Percentiles rank a stretch among this genome's conserved stretches.
phyloP scores from a whole-genome alignment of 768 basidiomycete species.

The Tricholoma terreum region DNA sequence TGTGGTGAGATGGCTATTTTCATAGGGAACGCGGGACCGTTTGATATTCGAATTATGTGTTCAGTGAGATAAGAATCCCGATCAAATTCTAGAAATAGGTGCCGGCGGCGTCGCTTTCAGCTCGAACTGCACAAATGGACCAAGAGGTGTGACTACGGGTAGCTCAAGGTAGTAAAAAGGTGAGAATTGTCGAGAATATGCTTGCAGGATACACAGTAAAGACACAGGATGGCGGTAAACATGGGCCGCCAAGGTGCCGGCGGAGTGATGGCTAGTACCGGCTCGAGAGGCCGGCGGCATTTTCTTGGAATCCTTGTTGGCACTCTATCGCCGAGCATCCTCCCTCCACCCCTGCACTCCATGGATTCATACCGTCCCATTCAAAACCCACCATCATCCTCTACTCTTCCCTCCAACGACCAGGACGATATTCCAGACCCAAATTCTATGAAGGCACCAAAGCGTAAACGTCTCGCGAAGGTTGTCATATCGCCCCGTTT shows the following conservation, averaged over 20 bases:
- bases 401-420: conserved; percentile 21
- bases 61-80: no score
- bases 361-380: conserved; percentile 38
- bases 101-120: conserved; percentile 11
- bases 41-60: no score
- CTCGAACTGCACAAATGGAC: background rate
- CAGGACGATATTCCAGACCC: conserved; percentile 31
- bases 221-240: background rate
- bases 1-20: no score
- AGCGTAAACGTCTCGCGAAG: conserved; percentile 56
- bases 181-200: no score
- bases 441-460: conserved; percentile 43
- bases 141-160: background rate
- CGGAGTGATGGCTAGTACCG: conserved; percentile 20
- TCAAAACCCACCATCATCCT: conserved; percentile 17
- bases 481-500: conserved; percentile 19
- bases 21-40: no score
- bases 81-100: conserved; percentile 11
- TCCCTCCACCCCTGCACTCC: conserved; percentile 16
- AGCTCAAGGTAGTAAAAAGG: background rate
- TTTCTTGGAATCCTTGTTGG: conserved; percentile 8
- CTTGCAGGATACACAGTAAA: background rate
- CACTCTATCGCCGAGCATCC: conserved; percentile 22
- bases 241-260: conserved; percentile 13
- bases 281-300: conserved; percentile 30